Base-by-base conservation (phyloP, 2,329 filamentous ascomycete species). In the Parastagonospora nodorum region DNA sequence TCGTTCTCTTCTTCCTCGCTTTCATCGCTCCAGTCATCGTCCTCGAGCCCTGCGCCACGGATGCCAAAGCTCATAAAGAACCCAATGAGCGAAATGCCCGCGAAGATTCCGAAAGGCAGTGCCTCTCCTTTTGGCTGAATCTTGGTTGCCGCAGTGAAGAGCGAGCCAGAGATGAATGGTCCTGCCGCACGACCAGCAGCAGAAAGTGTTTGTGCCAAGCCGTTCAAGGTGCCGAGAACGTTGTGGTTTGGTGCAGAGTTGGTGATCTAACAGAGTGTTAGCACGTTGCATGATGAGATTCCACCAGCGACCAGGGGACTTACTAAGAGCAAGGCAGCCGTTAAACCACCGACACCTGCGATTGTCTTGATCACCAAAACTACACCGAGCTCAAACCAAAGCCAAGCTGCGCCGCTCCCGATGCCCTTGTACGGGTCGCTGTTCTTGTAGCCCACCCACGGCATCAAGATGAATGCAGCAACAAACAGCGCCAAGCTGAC, bases 171-270 rank as follows among this genome's bases (percentile, higher is more conserved):
- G 0, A 96, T 78, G 59, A 97, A 92, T 0, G 94, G 94, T 0
- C 94, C 94, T 0, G 91, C 83, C 37, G 92, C 92, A 52, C 94
- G 86, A 8, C 94, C 94, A 0, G 90, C 90, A 0, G 94, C 94
- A 0, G 91, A 96, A 0, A 99, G 84, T 0, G 92, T 96, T 74
- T 99, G 94, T 0, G 94, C 94, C 29, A 97, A 83, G 8, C 94
- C 94, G 67, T 99, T 97, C 24, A 99, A 81, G 0, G 90, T 92
- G 2, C 94, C 94, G 0, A 99, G 82, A 0, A 90, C 92, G 5
- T 88, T 86, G 71, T 93, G 84, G 7, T 92, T 91, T 0, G 92
- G 90, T 0, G 92, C 90, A 1, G 90, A 95, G 65, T 99, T 99
- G 32, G 92, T 97, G 60, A 99, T 92, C 89, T 93, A 56, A 11